Evolutionary conservation across 192 early-diverging fungal species (phyloP), one percentile per base, ranked within the genome.

Genomic region (Podila clonocystis): DNA sequence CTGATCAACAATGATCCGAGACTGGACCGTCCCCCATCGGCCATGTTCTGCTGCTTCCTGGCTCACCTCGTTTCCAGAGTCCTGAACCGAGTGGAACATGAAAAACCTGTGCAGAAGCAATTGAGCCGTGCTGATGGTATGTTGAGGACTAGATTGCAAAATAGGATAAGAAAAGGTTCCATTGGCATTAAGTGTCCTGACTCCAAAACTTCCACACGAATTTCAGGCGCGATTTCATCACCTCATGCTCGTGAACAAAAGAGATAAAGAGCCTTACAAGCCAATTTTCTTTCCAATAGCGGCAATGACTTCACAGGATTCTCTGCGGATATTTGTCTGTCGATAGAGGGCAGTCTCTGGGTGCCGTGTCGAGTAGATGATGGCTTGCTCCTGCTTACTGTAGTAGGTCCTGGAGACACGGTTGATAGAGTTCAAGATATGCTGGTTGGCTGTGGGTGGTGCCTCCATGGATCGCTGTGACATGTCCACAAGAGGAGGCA

Each of bases 121-220:
- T 61, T 89, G 87, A 19, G 89, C 84, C 12, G 89, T 90, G 58
- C 83, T 87, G 50, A 90, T 87, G 1, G 89, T 90, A n/a, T 73
- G 85, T 67, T 89, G 89, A 28, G 89, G 89, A 58, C 89, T 89
- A 80, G 45, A 31, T 48, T 15, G 15, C 0, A 3, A 45, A 45
- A 17, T 45, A 17, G 15, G 11, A 45, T 15, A 45, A 41, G 41
- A 3, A 15, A 17, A 45, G 13, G 2, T 45, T 45, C 15, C 41
- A 36, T 11, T 50, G 34, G 13, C n/a, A 49, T 19, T 20, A 15
- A 36, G 55, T 28, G 8, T 31, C 15, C 34, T 65, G 12, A 38
- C 20, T 30, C 19, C 33, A 29, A 34, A 33, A 4, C 50, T 75
- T 19, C 12, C 38, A 41, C 9, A 41, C 12, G 12, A 4, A 15